phyloP scores from a whole-genome alignment of 2,329 filamentous ascomycete genomes.

The Fusarium stilboides region DNA sequence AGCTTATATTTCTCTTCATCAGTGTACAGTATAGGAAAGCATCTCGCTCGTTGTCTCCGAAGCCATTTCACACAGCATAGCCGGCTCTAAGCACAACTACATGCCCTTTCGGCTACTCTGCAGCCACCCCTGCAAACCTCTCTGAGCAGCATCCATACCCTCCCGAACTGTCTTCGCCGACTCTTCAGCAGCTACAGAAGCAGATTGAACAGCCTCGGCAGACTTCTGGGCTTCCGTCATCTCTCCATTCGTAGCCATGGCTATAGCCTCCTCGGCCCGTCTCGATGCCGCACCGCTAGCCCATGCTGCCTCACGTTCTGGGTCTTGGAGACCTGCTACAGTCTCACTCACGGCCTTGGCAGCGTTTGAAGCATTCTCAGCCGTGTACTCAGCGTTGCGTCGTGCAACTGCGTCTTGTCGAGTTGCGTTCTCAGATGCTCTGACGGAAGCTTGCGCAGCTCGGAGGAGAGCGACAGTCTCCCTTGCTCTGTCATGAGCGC shows the following conservation, averaged over 20 bases:
- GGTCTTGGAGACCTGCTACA: slow-evolving; percentile 18
- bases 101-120: slow-evolving; percentile 32
- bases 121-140: slow-evolving; percentile 32
- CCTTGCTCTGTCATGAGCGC: slow-evolving; percentile 26
- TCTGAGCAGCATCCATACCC: slow-evolving; percentile 30
- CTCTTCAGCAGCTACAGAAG: slow-evolving; percentile 22
- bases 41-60: too few relatives aligned
- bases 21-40: too few relatives aligned
- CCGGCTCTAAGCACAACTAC: background rate
- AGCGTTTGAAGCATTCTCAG: background rate
- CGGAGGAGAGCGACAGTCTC: slow-evolving; percentile 29
- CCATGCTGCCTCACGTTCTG: slow-evolving; percentile 20
- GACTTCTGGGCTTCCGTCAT: slow-evolving; percentile 17
- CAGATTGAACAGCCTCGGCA: slow-evolving; percentile 24
- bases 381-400: slow-evolving; percentile 9
- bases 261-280: slow-evolving; percentile 25
- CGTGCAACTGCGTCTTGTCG: slow-evolving; percentile 27
- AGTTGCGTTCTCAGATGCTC: slow-evolving; percentile 16
- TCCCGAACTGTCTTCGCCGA: slow-evolving; percentile 21
- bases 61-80: too few relatives aligned
- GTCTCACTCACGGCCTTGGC: slow-evolving; percentile 13
- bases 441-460: slow-evolving; percentile 22
- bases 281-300: slow-evolving; percentile 23
- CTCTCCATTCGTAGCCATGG: slow-evolving; percentile 29
- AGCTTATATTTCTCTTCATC: too few relatives aligned